Base-by-base conservation (phyloP, 2,329 filamentous ascomycete genomes). In the Drechslerella coelobrocha region DNA sequence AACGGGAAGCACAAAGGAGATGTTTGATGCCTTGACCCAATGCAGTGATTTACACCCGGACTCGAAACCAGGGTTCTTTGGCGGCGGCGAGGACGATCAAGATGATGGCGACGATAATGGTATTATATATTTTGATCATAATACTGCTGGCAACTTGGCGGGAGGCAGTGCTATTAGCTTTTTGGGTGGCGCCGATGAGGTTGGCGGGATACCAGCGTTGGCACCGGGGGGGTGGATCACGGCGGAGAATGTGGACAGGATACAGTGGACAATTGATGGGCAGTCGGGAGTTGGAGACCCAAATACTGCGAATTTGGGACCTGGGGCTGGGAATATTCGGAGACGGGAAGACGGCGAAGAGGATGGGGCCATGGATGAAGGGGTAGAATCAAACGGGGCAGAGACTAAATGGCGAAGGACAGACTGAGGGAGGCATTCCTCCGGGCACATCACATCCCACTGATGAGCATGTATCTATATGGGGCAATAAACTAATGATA, bases 221-320 rank as follows among this genome's bases (percentile, higher is more conserved):
- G 68, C 68, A 8, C 68, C 68, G 10, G 68, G 68, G 1, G 68
- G 68, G 41, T 72, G 68, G 68, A 72, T 72, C 23, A 72, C 68
- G 19, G 68, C 68, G 0, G 68, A 72, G 12, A 72, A 72, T n/a
- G 68, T 66, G 29, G 68, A 72, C 47, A 65, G 29, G 10, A 72
- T 72, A 29, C 60, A 56, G 27, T 72, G 68, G 68, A 56, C 57
- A 19, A 66, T 65, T 27, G 68, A 57, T 52, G 68, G 68, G 17
- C 55, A 65, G 50, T 56, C 41, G 19, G 68, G 68, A 2, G 55
- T 66, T 29, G 68, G 68, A 1, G 66, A 71, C 39, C 66, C 66
- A 2, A 71, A 71, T 23, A 51, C 27, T 19, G 68, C 43, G 14
- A 56, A 5, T 19, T 31, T 72, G 23, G 68, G 68, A 14, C 68